Base-by-base conservation (phyloP, 495 filamentous ascomycete species). In the Penicillium parvum region DNA sequence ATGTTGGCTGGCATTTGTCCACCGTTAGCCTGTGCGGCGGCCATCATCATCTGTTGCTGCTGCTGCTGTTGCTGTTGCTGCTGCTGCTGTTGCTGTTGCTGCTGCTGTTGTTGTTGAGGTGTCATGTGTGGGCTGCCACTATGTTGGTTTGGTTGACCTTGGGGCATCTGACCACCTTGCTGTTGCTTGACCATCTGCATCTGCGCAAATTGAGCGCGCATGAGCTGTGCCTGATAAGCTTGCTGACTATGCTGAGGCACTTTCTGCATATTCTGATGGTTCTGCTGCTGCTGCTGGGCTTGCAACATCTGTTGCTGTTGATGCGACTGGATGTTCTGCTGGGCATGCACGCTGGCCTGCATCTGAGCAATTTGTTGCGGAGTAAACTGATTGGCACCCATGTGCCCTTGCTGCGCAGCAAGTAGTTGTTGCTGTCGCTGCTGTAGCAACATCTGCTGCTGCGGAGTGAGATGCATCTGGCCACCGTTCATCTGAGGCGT, bases 371-470 rank as follows among this genome's bases (percentile, higher is more conserved):
- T 44, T 37, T 76, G 71, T 43, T 74, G 69, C 1, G 69, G 68
- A 3, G 64, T 67, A 17, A 64, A 76, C 58, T 64, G 76, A 50
- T 40, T 59, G 50, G 46, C 66, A 38, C 48, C 70, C 20, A 65
- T 58, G 48, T 73, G 68, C 8, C 65, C 64, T 42, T 76, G 65
- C 34, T 64, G 63, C 46, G 69, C 65, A 34, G 74, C 50, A 54
- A 83, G 64, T 32, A 76, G 71, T 34, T 77, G 72, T 21, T 74
- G 72, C 37, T 66, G 73, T 57, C 79, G 71, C 25, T 68, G 71
- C 33, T 71, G 59, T 29, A 70, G 40, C 35, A 72, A 39, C 43
- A 69, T 60, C 40, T 72, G 71, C 37, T 70, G 70, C 32, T 75
- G 68, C 2, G 71, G 72, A 2, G 63, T 71, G 17, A 68, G 52